Evolutionary conservation across 805 yeast genomes (phyloP), one percentile per base, ranked within the genome.

Genomic region (Metschnikowia drakensbergensis): DNA sequence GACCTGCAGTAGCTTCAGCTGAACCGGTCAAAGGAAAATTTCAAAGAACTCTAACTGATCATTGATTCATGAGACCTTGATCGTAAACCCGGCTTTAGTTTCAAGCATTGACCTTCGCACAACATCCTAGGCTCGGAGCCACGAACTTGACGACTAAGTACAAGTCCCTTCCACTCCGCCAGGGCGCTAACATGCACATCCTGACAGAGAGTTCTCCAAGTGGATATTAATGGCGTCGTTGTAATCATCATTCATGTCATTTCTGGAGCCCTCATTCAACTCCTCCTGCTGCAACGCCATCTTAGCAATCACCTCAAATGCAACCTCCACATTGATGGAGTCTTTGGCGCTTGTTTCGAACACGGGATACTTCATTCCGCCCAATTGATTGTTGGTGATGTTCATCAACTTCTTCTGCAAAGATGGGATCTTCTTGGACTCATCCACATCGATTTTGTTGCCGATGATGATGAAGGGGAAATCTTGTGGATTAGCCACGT

Each of bases 301-400:
- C 61, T 96, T 81, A 30, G 97, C 97, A 59, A 92, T 88, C 37
- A 91, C 96, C 66, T 94, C 97, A 63, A 92, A 92, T 3, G 98
- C 98, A 60, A 86, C 83, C 62, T 91, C 97, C 32, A 92, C 96
- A 58, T 95, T 95, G 43, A 91, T 88, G 11, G 94, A 90, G 66
- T 90, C 97, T 72, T 92, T 94, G 17, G 99, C 99, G 75, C 94
- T 84, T n/a, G 99, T 92, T 68, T 92, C 96, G 63, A 94, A 92
- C 51, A 91, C 83, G 3, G 99, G 98, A 56, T 71, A 71, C 57
- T 66, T 69, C 52, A 90, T 75, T 54, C 90, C 88, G 2, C 69
- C 95, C 71, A 64, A 78, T 54, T 72, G 77, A 54, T 71, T 69
- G 50, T 63, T 67, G 49, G 75, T 71, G 50, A 71, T 68, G 42